phyloP scores from a whole-genome alignment of 495 filamentous ascomycete genomes.

The Parathielavia hyrcaniae region DNA sequence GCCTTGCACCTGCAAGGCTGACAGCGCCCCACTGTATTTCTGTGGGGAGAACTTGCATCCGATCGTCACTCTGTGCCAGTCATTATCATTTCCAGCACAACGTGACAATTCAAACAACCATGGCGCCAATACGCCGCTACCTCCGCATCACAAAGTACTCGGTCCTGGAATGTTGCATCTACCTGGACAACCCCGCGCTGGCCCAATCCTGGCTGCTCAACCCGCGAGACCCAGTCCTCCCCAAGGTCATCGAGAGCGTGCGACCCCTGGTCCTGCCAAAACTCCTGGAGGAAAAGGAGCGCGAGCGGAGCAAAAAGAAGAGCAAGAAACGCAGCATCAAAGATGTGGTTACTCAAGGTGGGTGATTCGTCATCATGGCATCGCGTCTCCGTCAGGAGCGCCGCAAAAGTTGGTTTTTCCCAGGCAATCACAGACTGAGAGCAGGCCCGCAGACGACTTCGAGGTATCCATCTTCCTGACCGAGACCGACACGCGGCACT shows the following conservation, averaged over 20 bases:
- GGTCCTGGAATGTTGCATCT: constrained; percentile 90
- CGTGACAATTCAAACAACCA: too few relatives aligned
- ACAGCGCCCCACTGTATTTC: constrained; percentile 1
- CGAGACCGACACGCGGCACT: constrained; percentile 79
- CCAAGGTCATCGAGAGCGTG: constrained; percentile 73
- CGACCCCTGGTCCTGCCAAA: constrained; percentile 83
- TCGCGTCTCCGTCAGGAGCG: background rate
- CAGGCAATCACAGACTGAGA: constrained; percentile 1
- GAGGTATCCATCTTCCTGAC: constrained; percentile 91
- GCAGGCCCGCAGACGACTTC: constrained; percentile 68
- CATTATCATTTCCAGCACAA: constrained; percentile 26
- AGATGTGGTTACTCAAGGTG: constrained; percentile 81
- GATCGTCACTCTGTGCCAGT: too few relatives aligned
- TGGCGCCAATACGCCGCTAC: constrained; percentile 80
- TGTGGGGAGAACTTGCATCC: background rate
- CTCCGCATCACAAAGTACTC: constrained; percentile 81
- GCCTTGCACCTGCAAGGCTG: background rate
- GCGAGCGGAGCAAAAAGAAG: constrained; percentile 50
- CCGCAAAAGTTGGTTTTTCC: background rate
- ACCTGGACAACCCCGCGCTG: constrained; percentile 82
- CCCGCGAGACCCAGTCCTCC: constrained; percentile 63
- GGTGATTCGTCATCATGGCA: constrained; percentile 7
- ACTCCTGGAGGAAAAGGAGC: constrained; percentile 77
- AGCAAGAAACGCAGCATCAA: constrained; percentile 70
- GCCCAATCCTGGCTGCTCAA: constrained; percentile 74